Evolutionary conservation across 2,329 filamentous ascomycete species (phyloP).

Genomic region (Coniella vitis): DNA sequence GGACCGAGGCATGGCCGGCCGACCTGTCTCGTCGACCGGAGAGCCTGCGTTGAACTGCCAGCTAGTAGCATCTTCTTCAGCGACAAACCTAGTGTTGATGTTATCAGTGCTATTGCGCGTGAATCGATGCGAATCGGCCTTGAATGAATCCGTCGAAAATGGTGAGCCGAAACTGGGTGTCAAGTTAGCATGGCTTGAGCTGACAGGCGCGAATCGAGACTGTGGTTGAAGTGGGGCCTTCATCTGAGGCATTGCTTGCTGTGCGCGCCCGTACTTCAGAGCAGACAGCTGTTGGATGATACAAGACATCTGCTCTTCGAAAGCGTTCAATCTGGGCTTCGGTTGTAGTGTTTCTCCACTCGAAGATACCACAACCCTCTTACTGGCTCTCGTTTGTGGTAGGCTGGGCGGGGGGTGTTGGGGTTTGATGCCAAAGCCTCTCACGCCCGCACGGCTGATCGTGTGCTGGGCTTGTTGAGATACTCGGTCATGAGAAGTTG

Average conservation of each 20-base stretch:
- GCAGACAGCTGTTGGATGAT: constrained; percentile 16
- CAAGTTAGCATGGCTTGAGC: constrained; percentile 18
- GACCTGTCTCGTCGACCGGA: constrained; percentile 21
- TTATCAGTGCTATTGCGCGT: constrained; percentile 48
- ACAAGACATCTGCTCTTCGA: constrained; percentile 19
- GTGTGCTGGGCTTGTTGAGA: constrained; percentile 7
- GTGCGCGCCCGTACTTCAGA: constrained; percentile 1
- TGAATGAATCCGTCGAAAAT: constrained; percentile 36
- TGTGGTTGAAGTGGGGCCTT: constrained; percentile 15
- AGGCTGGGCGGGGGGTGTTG: neutral
- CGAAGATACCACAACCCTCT: constrained; percentile 16
- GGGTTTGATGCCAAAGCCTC: constrained; percentile 2
- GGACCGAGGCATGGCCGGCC: constrained; percentile 28
- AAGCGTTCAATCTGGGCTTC: constrained; percentile 15
- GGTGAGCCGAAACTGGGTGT: constrained; percentile 45
- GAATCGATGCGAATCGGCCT: constrained; percentile 34
- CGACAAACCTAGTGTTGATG: constrained; percentile 55
- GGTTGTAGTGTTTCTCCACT: constrained; percentile 21
- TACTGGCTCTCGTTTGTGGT: neutral
- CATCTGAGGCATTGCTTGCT: constrained; percentile 9
- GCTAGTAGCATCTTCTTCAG: constrained; percentile 36
- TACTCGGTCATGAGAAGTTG: neutral
- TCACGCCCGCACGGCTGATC: constrained; percentile 9
- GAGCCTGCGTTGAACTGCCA: constrained; percentile 48
- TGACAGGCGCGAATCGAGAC: constrained; percentile 26